Base-by-base conservation (phyloP, 768 basidiomycete species). In the Gymnopilus dilepis region DNA sequence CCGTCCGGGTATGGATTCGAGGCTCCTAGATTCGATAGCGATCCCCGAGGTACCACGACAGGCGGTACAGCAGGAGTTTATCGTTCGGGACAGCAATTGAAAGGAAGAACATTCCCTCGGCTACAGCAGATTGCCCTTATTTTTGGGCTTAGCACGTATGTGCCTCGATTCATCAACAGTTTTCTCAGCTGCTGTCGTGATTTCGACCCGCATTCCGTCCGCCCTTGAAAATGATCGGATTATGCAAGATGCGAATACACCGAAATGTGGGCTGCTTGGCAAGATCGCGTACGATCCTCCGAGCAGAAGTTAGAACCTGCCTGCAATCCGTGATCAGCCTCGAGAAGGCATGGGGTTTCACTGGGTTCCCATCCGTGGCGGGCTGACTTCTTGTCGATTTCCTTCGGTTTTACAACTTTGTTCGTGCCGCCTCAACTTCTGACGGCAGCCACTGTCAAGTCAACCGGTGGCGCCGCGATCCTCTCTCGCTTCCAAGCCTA, bases 151-250 rank as follows among this genome's bases (percentile, higher is more conserved):
- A 60, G 52, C 21, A 60, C 56, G 50, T 51, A 57, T 58, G 56
- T 62, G 47, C 62, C 70, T 69, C 67, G 66, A 68, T 66, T 54
- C 4, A 69, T 58, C 61, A 61, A 62, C 65, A 66, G 21, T 63
- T 42, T 57, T 64, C 43, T 60, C 55, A 57, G 54, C 52, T 22
- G 37, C 30, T 47, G 41, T 43, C 50, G 34, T 15, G 59, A 57
- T 60, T 24, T 60, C 50, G 43, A 64, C 64, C 73, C 72, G 68
- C 70, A 69, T 69, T 75, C 70, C 56, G 55, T 59, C 73, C 74
- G 67, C 67, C 61, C 45, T 47, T 26, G 24, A 55, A 54, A 53
- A 56, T 72, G 73, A 75, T 74, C 73, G 72, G 72, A 70, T 70
- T 70, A 70, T 67, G 55, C 40, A 61, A 63, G 55, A 53, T 60